Evolutionary conservation across 345 rosid genomes (phyloP).

Genomic region (Nephelium lappaceum): DNA sequence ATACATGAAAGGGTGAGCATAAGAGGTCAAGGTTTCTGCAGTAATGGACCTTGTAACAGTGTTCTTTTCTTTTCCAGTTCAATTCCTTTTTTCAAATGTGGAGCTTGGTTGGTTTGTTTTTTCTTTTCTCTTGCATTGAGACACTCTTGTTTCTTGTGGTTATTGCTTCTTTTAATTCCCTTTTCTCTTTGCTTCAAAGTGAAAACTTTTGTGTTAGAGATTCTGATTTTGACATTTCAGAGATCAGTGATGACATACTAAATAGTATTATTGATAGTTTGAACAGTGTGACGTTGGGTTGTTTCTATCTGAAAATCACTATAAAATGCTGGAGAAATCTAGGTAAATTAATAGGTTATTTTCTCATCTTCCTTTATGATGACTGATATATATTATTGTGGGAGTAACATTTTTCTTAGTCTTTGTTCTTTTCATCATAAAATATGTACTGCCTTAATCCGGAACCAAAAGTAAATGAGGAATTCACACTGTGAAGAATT

Average conservation of each 20-base stretch:
- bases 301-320: slow-evolving; percentile 26
- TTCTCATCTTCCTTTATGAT: slow-evolving; percentile 13
- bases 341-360: slow-evolving; percentile 16
- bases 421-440: slow-evolving; percentile 13
- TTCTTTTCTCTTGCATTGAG: slow-evolving; percentile 12
- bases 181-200: slow-evolving; percentile 35
- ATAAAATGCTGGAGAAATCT: slow-evolving; percentile 31
- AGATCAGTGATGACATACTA: slow-evolving; percentile 44
- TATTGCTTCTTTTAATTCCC: slow-evolving; percentile 24
- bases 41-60: slow-evolving; percentile 27
- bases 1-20: neutral
- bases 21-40: slow-evolving; percentile 22
- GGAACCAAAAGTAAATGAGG: neutral
- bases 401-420: neutral
- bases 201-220: slow-evolving; percentile 44
- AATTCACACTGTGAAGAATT: neutral
- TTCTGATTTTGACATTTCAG: slow-evolving; percentile 75
- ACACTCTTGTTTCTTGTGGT: slow-evolving; percentile 25
- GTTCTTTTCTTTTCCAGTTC: slow-evolving; percentile 25
- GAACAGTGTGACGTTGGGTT: slow-evolving; percentile 18
- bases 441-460: slow-evolving; percentile 3
- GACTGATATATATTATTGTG: neutral
- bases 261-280: slow-evolving; percentile 38
- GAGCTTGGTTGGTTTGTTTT: neutral
- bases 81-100: slow-evolving; percentile 11